Evolutionary conservation across 1,284 basidiomycete species (phyloP), one percentile per base, ranked within the genome.

Genomic region (Cutaneotrichosporon spelunceum): DNA sequence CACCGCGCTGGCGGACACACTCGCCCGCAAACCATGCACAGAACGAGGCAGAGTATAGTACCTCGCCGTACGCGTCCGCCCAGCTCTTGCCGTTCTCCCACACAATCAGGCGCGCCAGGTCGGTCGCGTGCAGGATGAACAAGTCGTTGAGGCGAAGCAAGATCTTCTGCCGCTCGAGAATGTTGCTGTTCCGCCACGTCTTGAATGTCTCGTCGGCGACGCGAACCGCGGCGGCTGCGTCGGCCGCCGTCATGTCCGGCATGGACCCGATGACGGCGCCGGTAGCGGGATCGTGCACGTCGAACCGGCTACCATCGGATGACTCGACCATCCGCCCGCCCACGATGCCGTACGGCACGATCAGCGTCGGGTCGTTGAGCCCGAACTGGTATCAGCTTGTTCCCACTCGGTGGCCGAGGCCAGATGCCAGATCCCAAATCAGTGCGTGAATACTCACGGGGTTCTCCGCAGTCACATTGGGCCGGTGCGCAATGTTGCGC

Each of bases 51-150:
- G 88, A 88, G 69, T 95, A 94, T 0, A 79, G 71, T 65, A 86
- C 87, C 80, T 95, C 92, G 57, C 87, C 86, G 82, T 89, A 88
- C 24, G 86, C 90, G 69, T 96, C 92, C 0, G 82, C 79, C 56
- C 94, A 81, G 4, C 91, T 83, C 81, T 97, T 97, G 42, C 93
- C 93, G 70, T 97, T 97, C 80, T 97, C 93, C 64, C 75, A 76
- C n/a, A 76, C 75, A 57, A 78, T 78, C 50, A 78, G 64, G 27
- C 76, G 68, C 5, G 75, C 68, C 56, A 78, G 68, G 65, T 78
- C 76, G 27, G 74, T 71, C 24, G 70, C 56, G 57, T 72, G 66
- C 26, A 68, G 69, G 56, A 68, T 59, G 68, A 73, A 70, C 26
- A 73, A 65, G 13, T 63, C 53, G 67, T 73, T 63, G 27, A 78